Base-by-base conservation (phyloP, 2,329 filamentous ascomycete genomes). In the Pseudogymnoascus sp. region DNA sequence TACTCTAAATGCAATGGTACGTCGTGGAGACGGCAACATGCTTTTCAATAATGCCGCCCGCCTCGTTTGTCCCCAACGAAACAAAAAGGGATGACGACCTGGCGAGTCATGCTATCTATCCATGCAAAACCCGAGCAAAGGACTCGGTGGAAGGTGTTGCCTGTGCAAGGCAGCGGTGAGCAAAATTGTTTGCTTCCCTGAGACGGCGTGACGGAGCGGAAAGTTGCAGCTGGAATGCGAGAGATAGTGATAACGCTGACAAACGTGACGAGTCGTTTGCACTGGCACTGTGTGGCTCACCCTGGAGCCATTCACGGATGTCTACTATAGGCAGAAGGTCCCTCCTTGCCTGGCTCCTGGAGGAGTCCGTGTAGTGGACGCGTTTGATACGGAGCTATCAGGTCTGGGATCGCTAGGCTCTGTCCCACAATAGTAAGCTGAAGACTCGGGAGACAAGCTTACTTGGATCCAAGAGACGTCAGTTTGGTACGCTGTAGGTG, bases 191-290 rank as follows among this genome's bases (percentile, higher is more conserved):
- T 56, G 50, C 50, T 56, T 56, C 31, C 29, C 13, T n/a, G 29
- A 56, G 26, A 10, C 10, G 14, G 6, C 29, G 50, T 56, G 50
- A 56, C 50, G n/a, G 26, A 33, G 10, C 50, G 29, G 50, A 14
- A 8, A n/a, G 50, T 19, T 56, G 50, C 50, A 56, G 26, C 10
- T 56, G 50, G 29, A 56, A 56, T 33, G 50, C 16, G 50, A 19
- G 50, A 56, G n/a, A 56, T 56, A 33, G 50, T 19, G 50, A 56
- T 56, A 56, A 56, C 16, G n/a, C 50, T 13, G 29, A 56, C 50
- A 56, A 56, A 56, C 50, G 50, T 33, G 50, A 33, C 50, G n/a
- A 56, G 50, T 33, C 29, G 50, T 56, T 56, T 31, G 50, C n/a
- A 33, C 10, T 56, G n/a, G 29, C 19, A 33, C 29, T n/a, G 26